These are phyloP conservation scores for Ophiostoma novo-ulmi DNA, from an alignment of 2,329 filamentous ascomycete genomes.

Conservation along the genomic window DNA sequence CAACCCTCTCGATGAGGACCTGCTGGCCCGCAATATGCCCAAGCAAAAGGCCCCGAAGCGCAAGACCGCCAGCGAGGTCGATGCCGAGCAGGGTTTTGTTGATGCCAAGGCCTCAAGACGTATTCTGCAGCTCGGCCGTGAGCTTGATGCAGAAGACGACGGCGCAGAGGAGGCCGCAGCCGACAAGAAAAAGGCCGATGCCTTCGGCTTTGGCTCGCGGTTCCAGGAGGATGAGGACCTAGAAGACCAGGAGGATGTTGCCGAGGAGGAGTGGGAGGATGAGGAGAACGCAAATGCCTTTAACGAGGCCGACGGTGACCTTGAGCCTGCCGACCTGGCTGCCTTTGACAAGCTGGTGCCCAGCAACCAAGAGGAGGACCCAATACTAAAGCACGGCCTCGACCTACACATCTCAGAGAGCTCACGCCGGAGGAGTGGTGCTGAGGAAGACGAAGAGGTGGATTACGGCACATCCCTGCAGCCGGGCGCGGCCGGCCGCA, in stretches of 20 bases:
- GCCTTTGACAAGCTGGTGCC: conserved; percentile 88
- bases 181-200: conserved; percentile 48
- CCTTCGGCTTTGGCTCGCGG: conserved; percentile 76
- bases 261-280: conserved; percentile 67
- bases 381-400: conserved; percentile 59
- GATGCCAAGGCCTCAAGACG: conserved; percentile 83
- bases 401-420: conserved; percentile 24
- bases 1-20: conserved; percentile 86
- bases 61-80: conserved; percentile 56
- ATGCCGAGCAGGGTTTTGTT: conserved; percentile 66
- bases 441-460: conserved; percentile 40
- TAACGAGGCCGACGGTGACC: conserved; percentile 73
- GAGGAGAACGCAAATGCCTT: conserved; percentile 61
- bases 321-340: conserved; percentile 83
- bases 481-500: conserved; percentile 46
- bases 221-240: conserved; percentile 60
- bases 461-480: not conserved
- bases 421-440: conserved; percentile 30
- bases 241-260: conserved; percentile 43
- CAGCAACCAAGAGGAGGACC: conserved; percentile 62
- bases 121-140: conserved; percentile 84
- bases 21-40: conserved; percentile 64
- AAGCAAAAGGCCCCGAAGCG: conserved; percentile 70
- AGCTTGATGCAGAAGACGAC: conserved; percentile 74
- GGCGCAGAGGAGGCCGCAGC: conserved; percentile 16